Percentiles rank a stretch among this genome's conserved stretches.
These are phyloP conservation scores for Coix lacrymajobi DNA, from an alignment of 176 grass and related monocot genomes.

Conservation along the genomic window DNA sequence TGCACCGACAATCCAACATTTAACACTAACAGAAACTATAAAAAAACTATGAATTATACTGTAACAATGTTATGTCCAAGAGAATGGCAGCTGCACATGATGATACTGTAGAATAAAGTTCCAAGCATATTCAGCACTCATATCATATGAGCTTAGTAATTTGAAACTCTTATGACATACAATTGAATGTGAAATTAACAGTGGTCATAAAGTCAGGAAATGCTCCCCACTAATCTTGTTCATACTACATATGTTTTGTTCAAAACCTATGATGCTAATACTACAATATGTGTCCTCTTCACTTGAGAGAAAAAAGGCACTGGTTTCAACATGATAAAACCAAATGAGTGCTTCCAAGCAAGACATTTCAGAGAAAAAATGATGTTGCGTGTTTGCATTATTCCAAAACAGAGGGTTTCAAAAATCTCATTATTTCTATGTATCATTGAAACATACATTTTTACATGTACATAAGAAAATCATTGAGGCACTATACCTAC, in stretches of 20 bases:
- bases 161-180: slow-evolving; percentile 6
- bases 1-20: slow-evolving; percentile 5
- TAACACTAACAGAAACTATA: neutral
- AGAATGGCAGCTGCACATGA: slow-evolving; percentile 3
- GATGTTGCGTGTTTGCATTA: neutral
- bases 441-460: neutral
- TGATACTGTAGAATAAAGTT: neutral
- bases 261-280: neutral
- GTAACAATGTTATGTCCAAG: neutral
- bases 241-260: neutral
- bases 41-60: neutral
- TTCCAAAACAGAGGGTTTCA: neutral
- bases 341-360: neutral
- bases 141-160: neutral
- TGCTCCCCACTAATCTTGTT: neutral
- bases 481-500: neutral
- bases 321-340: neutral
- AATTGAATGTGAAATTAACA: neutral
- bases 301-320: neutral
- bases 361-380: neutral
- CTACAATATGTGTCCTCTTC: neutral
- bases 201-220: neutral
- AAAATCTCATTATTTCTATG: neutral
- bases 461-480: neutral
- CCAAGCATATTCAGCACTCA: neutral